Conservation (phyloP, 257 asterid genomes). For the Rhazya stricta region DNA sequence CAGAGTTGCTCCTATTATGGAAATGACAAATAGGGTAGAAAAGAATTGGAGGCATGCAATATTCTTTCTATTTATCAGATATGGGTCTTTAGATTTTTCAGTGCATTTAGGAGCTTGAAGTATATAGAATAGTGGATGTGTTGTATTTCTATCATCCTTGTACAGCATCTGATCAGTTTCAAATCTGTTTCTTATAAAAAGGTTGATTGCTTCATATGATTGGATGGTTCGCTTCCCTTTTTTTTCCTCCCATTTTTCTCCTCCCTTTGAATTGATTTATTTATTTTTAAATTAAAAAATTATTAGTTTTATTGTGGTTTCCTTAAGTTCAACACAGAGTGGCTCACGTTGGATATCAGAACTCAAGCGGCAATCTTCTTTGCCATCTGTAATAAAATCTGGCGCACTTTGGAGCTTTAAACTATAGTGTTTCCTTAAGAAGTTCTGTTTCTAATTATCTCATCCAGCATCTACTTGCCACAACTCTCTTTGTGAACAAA, state of each 20-base stretch:
- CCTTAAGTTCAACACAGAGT: background rate
- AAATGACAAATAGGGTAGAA: background rate
- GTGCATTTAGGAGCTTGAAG: background rate
- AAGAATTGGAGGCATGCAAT: background rate
- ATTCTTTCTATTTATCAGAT: background rate
- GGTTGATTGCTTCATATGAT: background rate
- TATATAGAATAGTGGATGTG: background rate
- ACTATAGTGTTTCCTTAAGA: background rate
- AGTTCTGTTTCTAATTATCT: background rate
- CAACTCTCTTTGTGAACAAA: background rate
- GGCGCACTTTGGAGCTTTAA: background rate
- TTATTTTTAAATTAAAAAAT: too few relatives aligned
- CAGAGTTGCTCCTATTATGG: background rate
- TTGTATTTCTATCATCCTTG: too few relatives aligned
- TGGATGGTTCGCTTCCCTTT: background rate
- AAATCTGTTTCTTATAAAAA: background rate
- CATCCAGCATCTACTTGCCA: too few relatives aligned
- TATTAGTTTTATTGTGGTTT: too few relatives aligned
- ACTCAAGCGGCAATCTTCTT: background rate
- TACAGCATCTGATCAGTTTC: too few relatives aligned
- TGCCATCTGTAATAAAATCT: background rate
- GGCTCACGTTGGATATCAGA: background rate
- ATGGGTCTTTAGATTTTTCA: background rate
- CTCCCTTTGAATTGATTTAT: background rate
- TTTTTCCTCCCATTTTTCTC: background rate